Percentiles rank a stretch among this genome's conserved stretches.
Evolutionary conservation across 2,329 filamentous ascomycete species (phyloP).

Genomic region (Colletotrichum tropicale): DNA sequence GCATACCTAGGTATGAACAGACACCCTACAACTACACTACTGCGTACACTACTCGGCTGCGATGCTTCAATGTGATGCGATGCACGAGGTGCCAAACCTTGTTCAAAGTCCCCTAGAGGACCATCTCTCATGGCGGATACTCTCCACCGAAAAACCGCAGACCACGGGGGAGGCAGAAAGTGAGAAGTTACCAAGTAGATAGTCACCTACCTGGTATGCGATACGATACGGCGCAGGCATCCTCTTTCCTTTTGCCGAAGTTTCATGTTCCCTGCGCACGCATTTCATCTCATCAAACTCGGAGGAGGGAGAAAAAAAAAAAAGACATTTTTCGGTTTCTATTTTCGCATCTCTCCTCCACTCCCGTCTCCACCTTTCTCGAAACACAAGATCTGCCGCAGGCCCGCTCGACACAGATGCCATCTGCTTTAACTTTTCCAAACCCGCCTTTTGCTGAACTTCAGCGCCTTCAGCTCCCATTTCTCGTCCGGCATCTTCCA

Average conservation of each 20-base stretch:
- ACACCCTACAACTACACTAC: background rate
- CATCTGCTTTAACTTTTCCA: background rate
- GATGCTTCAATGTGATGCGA: background rate
- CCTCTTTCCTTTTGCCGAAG: slow-evolving; percentile 1
- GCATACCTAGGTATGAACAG: background rate
- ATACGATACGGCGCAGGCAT: background rate
- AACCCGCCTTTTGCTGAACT: background rate
- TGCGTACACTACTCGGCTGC: background rate
- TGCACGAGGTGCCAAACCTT: background rate
- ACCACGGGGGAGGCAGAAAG: background rate
- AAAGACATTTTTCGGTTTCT: background rate
- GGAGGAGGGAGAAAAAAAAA: background rate
- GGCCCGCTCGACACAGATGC: background rate
- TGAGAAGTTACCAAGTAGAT: background rate
- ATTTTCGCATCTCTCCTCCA: slow-evolving; percentile 13
- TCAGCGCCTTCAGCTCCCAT: background rate
- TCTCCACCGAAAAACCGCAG: background rate
- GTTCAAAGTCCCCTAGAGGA: background rate
- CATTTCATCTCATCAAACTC: slow-evolving; percentile 9
- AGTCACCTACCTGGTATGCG: background rate
- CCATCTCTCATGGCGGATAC: background rate
- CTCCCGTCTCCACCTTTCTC: background rate
- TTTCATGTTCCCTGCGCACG: slow-evolving; percentile 14
- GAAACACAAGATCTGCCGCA: slow-evolving; percentile 19
- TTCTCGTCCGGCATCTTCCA: background rate